phyloP scores from a whole-genome alignment of 1,284 basidiomycete genomes.

The Ceratobasidium sp. region DNA sequence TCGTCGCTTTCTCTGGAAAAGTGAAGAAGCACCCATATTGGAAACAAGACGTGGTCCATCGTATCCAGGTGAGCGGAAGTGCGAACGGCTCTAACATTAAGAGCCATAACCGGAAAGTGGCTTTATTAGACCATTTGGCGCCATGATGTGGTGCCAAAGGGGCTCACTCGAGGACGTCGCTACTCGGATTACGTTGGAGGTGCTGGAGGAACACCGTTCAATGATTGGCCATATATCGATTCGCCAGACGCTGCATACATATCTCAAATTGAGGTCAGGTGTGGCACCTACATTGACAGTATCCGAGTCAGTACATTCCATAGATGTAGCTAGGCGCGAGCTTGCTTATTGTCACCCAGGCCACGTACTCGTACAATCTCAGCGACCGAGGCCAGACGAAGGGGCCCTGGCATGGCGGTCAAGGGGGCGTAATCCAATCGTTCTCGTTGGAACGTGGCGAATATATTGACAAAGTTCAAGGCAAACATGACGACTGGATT shows the following conservation, averaged over 20 bases:
- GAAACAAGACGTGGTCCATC: not conserved
- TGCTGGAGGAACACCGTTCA: slow-evolving; percentile 1
- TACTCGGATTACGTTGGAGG: slow-evolving; percentile 25
- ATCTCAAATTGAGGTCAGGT: not conserved
- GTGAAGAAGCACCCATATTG: slow-evolving; percentile 4
- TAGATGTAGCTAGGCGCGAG: too few species aligned
- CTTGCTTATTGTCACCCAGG: too few species aligned
- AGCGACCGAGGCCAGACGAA: not conserved
- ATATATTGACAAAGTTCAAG: slow-evolving; percentile 10
- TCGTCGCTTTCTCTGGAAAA: slow-evolving; percentile 15
- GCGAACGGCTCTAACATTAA: too few species aligned
- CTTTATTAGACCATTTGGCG: slow-evolving; percentile 17
- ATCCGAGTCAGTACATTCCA: slow-evolving; percentile 4
- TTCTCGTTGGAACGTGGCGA: slow-evolving; percentile 3
- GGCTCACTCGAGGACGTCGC: not conserved
- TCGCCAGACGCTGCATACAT: not conserved
- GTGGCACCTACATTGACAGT: slow-evolving; percentile 10
- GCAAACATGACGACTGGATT: not conserved
- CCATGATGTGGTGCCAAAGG: not conserved
- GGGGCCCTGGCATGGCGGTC: not conserved
- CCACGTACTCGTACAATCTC: slow-evolving; percentile 1
- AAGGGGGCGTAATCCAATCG: not conserved
- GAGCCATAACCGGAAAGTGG: too few species aligned
- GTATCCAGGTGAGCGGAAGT: slow-evolving; percentile 14
- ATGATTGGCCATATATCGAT: not conserved